Conservation (phyloP, 805 yeast species). For the Tetrapisispora fleetii region DNA sequence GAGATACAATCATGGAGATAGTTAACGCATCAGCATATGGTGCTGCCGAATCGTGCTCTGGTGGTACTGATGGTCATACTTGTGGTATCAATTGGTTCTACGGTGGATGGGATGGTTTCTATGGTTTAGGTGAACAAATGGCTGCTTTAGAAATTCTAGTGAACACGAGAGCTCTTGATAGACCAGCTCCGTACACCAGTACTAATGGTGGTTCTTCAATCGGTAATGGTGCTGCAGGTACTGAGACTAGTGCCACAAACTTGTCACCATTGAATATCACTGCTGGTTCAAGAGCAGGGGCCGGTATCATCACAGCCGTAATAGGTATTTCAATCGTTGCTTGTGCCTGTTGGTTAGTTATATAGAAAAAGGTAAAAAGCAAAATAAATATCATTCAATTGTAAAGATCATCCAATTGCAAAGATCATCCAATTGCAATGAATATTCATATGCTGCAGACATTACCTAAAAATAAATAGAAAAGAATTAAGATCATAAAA, state of each 20-base stretch:
- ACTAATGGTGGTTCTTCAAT: conserved; percentile 58
- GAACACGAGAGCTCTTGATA: conserved; percentile 29
- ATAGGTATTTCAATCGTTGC: conserved; percentile 38
- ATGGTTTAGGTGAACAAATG: conserved; percentile 89
- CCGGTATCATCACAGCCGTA: conserved; percentile 54
- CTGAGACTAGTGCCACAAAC: conserved; percentile 31
- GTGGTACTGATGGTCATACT: conserved; percentile 80
- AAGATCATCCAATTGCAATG: not conserved
- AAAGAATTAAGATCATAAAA: too few relatives aligned
- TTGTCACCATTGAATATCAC: conserved; percentile 35
- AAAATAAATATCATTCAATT: not conserved
- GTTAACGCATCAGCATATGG: conserved; percentile 47
- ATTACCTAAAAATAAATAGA: too few relatives aligned
- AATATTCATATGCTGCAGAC: not conserved
- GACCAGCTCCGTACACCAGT: conserved; percentile 53
- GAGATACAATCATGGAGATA: conserved; percentile 26
- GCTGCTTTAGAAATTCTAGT: conserved; percentile 62
- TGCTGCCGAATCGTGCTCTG: conserved; percentile 76
- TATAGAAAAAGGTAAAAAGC: conserved; percentile 10
- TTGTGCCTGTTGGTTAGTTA: conserved; percentile 37
- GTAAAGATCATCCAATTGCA: not conserved
- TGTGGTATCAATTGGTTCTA: conserved; percentile 78
- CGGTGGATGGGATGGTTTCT: conserved; percentile 58
- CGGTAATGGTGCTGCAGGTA: conserved; percentile 65
- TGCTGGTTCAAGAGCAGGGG: conserved; percentile 52